These are phyloP conservation scores for Chalciporus pseudorubinellus DNA, from an alignment of 768 basidiomycete species.

Conservation along the genomic window DNA sequence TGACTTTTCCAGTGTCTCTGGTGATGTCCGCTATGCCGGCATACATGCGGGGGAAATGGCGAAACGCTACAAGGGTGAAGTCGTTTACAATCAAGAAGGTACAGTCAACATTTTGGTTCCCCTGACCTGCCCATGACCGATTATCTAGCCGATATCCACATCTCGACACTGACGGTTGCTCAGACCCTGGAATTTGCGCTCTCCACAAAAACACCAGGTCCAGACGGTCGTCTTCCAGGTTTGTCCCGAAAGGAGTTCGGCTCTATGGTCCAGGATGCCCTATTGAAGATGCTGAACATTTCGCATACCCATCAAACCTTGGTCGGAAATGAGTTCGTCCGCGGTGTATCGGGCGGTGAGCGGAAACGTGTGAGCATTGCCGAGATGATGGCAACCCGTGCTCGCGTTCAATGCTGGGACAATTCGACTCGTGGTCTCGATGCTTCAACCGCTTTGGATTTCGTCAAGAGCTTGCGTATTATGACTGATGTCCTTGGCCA, in stretches of 20 bases:
- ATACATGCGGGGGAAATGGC: conserved; percentile 74
- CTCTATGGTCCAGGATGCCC: conserved; percentile 52
- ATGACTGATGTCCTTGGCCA: conserved; percentile 82
- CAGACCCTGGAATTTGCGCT: conserved; percentile 74
- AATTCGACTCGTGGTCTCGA: conserved; percentile 80
- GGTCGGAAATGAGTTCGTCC: conserved; percentile 85
- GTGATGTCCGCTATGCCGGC: conserved; percentile 81
- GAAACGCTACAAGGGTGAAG: conserved; percentile 75
- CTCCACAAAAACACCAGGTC: conserved; percentile 73
- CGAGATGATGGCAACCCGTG: conserved; percentile 83
- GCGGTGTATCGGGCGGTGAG: conserved; percentile 78
- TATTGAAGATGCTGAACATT: conserved; percentile 81
- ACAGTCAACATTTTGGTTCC: background rate
- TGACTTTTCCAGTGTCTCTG: conserved; percentile 60
- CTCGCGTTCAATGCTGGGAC: conserved; percentile 80
- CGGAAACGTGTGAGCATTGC: conserved; percentile 80
- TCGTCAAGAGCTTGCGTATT: conserved; percentile 71
- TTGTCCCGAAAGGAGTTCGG: conserved; percentile 60
- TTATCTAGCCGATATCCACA: conserved; percentile 68
- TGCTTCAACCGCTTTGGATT: conserved; percentile 87
- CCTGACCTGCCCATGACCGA: background rate
- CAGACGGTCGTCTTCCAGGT: conserved; percentile 67
- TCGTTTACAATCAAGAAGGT: conserved; percentile 79
- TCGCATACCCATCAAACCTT: conserved; percentile 74
- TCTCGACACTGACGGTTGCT: conserved; percentile 76